Conservation (phyloP, 305 asterid species). For the Lippia alba region DNA sequence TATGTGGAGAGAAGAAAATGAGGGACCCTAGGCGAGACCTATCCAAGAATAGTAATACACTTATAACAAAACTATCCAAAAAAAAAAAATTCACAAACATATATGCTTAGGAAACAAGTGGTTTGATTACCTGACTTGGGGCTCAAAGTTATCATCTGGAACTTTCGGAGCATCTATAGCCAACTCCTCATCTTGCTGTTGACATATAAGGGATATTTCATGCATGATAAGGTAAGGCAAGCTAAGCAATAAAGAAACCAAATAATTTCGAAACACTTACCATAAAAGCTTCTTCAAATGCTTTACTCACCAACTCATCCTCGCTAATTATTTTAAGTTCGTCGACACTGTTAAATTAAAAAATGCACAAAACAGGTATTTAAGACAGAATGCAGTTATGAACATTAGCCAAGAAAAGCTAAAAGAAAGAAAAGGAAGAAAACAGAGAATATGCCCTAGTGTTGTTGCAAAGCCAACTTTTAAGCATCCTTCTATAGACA, state of each 20-base stretch:
- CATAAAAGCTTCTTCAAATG: slow-evolving; percentile 84
- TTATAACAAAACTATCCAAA: neutral
- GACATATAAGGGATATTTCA: slow-evolving; percentile 27
- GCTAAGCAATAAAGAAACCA: slow-evolving; percentile 11
- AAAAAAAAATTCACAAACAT: neutral
- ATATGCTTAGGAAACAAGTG: slow-evolving; percentile 8
- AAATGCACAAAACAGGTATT: slow-evolving; percentile 27
- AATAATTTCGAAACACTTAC: slow-evolving; percentile 40
- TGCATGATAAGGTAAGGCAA: slow-evolving; percentile 18
- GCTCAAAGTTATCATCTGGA: slow-evolving; percentile 37
- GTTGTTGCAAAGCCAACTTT: too few relatives aligned
- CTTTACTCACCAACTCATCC: slow-evolving; percentile 77
- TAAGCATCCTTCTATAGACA: neutral
- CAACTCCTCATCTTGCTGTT: slow-evolving; percentile 55
- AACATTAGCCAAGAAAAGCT: neutral
- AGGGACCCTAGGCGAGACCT: neutral
- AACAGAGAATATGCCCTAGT: neutral
- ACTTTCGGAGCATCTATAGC: slow-evolving; percentile 43
- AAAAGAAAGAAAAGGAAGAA: slow-evolving; percentile 18
- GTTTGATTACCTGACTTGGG: slow-evolving; percentile 50
- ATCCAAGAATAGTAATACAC: slow-evolving; percentile 2
- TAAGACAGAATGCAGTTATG: slow-evolving; percentile 12
- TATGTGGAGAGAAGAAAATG: slow-evolving; percentile 13
- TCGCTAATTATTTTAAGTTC: slow-evolving; percentile 79
- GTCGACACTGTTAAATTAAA: slow-evolving; percentile 60